A percentile compares a stretch with the other conserved stretches of the same genome.
These are phyloP conservation scores for Angophora floribunda DNA, from an alignment of 345 rosid genomes.

Conservation along the genomic window DNA sequence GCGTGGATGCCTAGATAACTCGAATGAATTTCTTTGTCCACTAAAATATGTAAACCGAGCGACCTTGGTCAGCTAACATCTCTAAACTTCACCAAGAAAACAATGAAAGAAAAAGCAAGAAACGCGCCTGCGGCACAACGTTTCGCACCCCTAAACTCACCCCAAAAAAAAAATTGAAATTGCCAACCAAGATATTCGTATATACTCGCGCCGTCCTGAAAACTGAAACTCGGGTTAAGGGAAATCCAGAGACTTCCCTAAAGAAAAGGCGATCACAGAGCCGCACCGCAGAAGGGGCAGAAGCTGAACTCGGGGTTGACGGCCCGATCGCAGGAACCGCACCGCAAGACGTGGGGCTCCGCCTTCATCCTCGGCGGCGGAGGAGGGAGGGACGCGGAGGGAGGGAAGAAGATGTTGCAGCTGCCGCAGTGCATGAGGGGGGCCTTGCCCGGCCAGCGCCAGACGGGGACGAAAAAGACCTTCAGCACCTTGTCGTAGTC, in stretches of 20 bases:
- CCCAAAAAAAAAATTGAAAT: neutral
- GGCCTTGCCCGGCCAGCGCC: conserved; percentile 80
- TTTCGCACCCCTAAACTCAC: no score
- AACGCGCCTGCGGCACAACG: no score
- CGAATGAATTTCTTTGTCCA: neutral
- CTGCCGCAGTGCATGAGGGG: conserved; percentile 43
- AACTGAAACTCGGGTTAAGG: neutral
- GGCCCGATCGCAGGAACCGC: conserved; percentile 53
- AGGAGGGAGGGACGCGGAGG: conserved; percentile 10
- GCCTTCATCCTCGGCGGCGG: conserved; percentile 3
- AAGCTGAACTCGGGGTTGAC: conserved; percentile 60
- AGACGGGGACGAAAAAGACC: conserved; percentile 75
- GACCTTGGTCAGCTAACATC: neutral
- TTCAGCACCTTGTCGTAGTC: conserved; percentile 81
- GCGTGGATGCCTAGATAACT: neutral
- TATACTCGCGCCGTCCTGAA: neutral
- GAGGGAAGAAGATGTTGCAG: conserved; percentile 65
- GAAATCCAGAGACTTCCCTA: no score
- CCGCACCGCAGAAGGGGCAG: conserved; percentile 80
- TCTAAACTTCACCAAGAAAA: neutral
- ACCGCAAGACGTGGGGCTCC: conserved; percentile 16
- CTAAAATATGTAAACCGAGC: neutral
- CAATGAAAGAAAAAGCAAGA: no score
- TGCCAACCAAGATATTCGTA: neutral
- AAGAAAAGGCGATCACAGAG: conserved; percentile 11